phyloP scores from a whole-genome alignment of 257 asterid genomes.

The Nicotiana undulata region DNA sequence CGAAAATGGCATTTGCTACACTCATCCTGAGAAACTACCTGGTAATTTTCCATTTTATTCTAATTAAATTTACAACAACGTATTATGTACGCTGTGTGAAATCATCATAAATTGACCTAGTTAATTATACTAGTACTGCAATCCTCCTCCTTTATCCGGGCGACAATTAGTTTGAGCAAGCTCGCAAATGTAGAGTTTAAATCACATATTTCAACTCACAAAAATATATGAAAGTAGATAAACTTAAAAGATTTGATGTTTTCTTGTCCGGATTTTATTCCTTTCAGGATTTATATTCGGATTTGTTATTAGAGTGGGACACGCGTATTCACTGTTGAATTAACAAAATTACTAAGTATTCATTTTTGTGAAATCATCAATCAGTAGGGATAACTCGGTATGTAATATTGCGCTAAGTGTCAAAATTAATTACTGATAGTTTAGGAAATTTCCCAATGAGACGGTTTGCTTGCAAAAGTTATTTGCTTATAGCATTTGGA shows the following conservation, averaged over 20 bases:
- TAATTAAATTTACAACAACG: not conserved
- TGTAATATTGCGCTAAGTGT: not conserved
- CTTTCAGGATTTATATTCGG: not conserved
- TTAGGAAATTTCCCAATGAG: conserved; percentile 8
- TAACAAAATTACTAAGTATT: too few species aligned
- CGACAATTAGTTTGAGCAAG: not conserved
- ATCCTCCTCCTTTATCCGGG: not conserved
- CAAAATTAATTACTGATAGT: not conserved
- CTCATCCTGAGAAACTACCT: conserved; percentile 46
- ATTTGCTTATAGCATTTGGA: not conserved
- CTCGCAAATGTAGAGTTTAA: not conserved
- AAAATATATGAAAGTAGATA: not conserved
- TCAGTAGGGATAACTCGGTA: not conserved
- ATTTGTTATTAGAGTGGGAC: conserved; percentile 3
- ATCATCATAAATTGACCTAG: not conserved
- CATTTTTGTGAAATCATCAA: not conserved
- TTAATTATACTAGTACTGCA: not conserved
- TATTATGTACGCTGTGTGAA: too few species aligned
- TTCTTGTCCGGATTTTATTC: conserved; percentile 6
- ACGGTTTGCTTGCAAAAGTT: not conserved
- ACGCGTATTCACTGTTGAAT: not conserved
- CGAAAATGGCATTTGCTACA: conserved; percentile 46
- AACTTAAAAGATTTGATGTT: not conserved
- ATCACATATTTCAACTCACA: too few species aligned
- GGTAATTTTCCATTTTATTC: conserved; percentile 16